Base-by-base conservation (phyloP, 2,329 filamentous ascomycete species). In the Davidsoniella eucalypti region DNA sequence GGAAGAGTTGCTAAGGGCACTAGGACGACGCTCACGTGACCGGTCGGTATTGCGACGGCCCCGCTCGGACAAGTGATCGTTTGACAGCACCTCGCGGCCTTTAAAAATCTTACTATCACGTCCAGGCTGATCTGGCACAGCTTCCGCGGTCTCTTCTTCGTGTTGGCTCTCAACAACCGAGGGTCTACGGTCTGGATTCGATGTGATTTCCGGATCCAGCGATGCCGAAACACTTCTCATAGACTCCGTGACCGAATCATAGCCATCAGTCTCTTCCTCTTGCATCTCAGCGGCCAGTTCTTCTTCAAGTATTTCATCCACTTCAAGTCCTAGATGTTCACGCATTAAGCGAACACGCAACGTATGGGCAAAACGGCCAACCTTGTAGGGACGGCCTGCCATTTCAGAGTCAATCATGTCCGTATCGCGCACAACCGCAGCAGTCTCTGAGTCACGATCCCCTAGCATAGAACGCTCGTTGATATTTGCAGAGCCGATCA, bases 401-500 rank as follows among this genome's bases (percentile, higher is more conserved):
- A 98, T 96, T 49, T 76, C 84, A 5, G 88, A 94, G 71, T 79
- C 81, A 52, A 95, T 76, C 78, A 94, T 87, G 62, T 95, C 87
- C 1, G 85, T 90, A 61, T 98, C 92, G 49, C 90, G 79, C 40
- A 98, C 84, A 41, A 96, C 75, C 5, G 88, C 82, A 4, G 90
- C 92, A 55, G 85, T 80, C 65, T 98, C 92, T 0, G 90, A 95
- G 64, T 98, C 92, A 59, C 92, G 78, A 45, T 78, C 82, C 7
- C 92, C 92, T 54, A 95, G 65, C 87, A 96, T 87, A 5, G 90
- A 96, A 43, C 92, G 80, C 64, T 98, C 92, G 59, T 98, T 98
- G 70, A 98, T 96, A 62, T 98, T 98, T 49, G 92, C 92, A 43
- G 90, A 96, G 16, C 92, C 92, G 58, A 98, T 98, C 54, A 98